Percentiles rank a stretch among this genome's conserved stretches.
These are phyloP conservation scores for Boletus vermiculosoides DNA, from an alignment of 768 basidiomycete genomes.

Conservation along the genomic window DNA sequence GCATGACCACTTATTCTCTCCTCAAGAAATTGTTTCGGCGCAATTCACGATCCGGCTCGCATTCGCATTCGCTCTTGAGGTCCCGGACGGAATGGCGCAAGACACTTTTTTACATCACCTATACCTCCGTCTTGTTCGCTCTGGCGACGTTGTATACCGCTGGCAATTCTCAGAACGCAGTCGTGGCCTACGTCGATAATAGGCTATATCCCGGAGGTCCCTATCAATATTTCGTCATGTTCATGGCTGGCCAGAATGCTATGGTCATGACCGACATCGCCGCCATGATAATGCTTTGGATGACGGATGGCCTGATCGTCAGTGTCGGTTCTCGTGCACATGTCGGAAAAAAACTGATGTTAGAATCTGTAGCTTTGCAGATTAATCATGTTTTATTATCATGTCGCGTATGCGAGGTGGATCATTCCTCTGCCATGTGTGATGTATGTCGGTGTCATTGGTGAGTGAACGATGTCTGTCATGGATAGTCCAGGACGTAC, in stretches of 20 bases:
- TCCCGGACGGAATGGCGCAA: constrained; percentile 12
- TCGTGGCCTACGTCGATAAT: constrained; percentile 32
- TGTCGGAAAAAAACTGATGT: neutral
- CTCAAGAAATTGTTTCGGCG: constrained; percentile 20
- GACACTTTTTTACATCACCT: constrained; percentile 28
- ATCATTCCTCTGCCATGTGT: constrained; percentile 25
- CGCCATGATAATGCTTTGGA: constrained; percentile 29
- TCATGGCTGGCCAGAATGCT: constrained; percentile 23
- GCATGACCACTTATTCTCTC: constrained; percentile 16
- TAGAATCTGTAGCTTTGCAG: constrained; percentile 16
- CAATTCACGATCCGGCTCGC: neutral
- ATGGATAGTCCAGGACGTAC: neutral
- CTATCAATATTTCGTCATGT: constrained; percentile 21
- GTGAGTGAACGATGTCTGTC: constrained; percentile 9
- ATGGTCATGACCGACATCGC: constrained; percentile 27
- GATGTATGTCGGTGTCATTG: constrained; percentile 25
- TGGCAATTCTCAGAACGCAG: constrained; percentile 29
- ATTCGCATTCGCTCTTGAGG: constrained; percentile 6
- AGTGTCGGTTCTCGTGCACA: constrained; percentile 1
- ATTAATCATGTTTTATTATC: constrained; percentile 25
- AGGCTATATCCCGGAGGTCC: constrained; percentile 29
- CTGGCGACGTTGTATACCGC: constrained; percentile 29
- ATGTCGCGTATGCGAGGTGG: constrained; percentile 22
- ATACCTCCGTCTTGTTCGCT: constrained; percentile 28
- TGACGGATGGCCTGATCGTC: constrained; percentile 32